Evolutionary conservation across 768 basidiomycete species (phyloP).

Genomic region (Kwoniella sp.): DNA sequence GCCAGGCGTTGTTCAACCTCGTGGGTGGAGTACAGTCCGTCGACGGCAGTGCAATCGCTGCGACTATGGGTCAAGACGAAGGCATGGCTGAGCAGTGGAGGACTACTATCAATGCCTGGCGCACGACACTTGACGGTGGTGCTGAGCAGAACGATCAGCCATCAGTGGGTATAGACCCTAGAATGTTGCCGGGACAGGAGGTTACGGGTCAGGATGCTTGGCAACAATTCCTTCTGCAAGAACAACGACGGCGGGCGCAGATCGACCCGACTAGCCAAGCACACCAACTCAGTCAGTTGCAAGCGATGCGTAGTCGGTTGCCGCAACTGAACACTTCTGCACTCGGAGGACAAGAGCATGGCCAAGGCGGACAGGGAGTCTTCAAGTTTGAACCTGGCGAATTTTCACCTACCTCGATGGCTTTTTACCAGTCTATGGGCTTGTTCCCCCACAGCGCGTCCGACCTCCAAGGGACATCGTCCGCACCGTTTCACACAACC

Average conservation of each 20-base stretch:
- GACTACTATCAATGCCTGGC: constrained; percentile 32
- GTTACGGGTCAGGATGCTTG: neutral
- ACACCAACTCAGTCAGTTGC: constrained; percentile 32
- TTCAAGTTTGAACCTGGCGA: constrained; percentile 34
- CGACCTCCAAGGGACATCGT: constrained; percentile 25
- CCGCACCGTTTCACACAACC: constrained; percentile 31
- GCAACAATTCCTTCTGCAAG: constrained; percentile 10
- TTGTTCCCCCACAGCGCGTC: constrained; percentile 16
- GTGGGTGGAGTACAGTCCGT: constrained; percentile 4
- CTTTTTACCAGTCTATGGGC: constrained; percentile 39
- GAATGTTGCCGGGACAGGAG: constrained; percentile 32
- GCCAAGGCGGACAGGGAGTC: constrained; percentile 2
- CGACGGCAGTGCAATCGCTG: neutral
- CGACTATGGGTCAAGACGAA: constrained; percentile 7
- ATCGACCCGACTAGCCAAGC: constrained; percentile 5
- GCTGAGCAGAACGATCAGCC: neutral
- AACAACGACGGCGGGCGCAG: constrained; percentile 7
- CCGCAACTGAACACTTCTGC: constrained; percentile 15
- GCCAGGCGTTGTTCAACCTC: constrained; percentile 22
- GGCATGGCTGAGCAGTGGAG: constrained; percentile 23
- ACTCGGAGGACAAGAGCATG: neutral
- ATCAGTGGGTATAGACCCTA: constrained; percentile 29
- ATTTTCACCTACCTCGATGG: constrained; percentile 41
- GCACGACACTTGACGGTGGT: constrained; percentile 13
- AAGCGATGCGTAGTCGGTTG: constrained; percentile 25